phyloP scores from a whole-genome alignment of 129 eudicot species.

The Chrysanthemum makinoi region DNA sequence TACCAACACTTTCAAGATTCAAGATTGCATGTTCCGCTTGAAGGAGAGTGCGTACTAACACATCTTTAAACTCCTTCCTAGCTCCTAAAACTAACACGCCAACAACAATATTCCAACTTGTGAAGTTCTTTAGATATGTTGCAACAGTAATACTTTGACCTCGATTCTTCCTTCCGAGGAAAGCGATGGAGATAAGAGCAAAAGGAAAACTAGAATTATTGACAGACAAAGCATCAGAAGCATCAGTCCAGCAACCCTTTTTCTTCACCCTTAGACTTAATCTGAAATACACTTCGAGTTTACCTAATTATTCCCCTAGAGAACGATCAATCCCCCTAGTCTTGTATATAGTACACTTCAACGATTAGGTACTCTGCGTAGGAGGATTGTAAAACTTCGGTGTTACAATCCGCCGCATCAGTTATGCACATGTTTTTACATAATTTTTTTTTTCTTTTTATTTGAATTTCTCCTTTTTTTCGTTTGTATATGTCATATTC shows the following conservation, averaged over 20 bases:
- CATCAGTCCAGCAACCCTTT: conserved; percentile 27
- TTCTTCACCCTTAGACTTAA: too few species aligned
- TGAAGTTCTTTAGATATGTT: conserved; percentile 69
- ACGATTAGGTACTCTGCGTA: too few species aligned
- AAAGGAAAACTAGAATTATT: conserved; percentile 41
- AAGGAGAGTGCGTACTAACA: conserved; percentile 48
- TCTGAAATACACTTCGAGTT: too few species aligned
- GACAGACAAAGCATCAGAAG: conserved; percentile 46
- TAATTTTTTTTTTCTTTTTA: too few species aligned
- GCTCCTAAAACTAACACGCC: conserved; percentile 28
- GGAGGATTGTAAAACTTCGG: too few species aligned
- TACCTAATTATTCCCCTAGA: too few species aligned
- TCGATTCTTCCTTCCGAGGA: conserved; percentile 54
- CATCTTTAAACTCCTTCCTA: conserved; percentile 55
- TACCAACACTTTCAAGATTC: conserved; percentile 55
- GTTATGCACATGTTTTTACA: too few species aligned
- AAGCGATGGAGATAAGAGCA: conserved; percentile 54
- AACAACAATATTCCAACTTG: conserved; percentile 41
- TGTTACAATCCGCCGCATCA: too few species aligned
- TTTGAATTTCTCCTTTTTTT: too few species aligned
- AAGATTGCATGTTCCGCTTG: conserved; percentile 36
- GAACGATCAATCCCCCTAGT: too few species aligned
- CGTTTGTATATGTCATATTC: too few species aligned
- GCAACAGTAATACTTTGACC: conserved; percentile 71
- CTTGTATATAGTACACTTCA: too few species aligned